Conservation (phyloP, 345 rosid species). For the Gynandropsis gynandra region DNA sequence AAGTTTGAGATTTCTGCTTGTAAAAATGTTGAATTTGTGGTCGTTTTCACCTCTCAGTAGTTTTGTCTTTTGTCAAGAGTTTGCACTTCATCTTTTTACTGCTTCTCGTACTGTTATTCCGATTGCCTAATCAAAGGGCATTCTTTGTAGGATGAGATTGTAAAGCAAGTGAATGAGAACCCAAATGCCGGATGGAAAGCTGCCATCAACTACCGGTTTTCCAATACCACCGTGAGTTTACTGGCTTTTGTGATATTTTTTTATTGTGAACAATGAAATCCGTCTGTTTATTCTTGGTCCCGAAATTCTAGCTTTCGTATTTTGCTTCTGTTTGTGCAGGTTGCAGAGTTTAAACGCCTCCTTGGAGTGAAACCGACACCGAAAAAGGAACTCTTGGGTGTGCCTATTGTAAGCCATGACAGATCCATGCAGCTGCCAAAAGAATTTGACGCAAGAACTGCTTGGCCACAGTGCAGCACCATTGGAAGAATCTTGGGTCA, state of each 20-base stretch:
- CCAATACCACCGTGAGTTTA: constrained; percentile 61
- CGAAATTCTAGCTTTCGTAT: not conserved
- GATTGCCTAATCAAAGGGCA: constrained; percentile 14
- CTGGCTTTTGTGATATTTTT: constrained; percentile 1
- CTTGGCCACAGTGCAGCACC: constrained; percentile 77
- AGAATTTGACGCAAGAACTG: constrained; percentile 73
- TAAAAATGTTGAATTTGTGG: no score
- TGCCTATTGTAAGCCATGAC: constrained; percentile 62
- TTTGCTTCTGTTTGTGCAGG: constrained; percentile 34
- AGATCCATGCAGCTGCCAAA: constrained; percentile 55
- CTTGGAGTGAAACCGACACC: constrained; percentile 80
- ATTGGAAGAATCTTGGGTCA: constrained; percentile 81
- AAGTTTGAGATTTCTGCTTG: no score
- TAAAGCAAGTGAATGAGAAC: constrained; percentile 56
- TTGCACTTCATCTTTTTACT: not conserved
- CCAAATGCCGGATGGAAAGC: constrained; percentile 93
- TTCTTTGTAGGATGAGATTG: constrained; percentile 52
- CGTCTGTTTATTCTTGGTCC: not conserved
- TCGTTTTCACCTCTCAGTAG: no score
- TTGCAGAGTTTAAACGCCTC: constrained; percentile 70
- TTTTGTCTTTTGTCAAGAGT: no score
- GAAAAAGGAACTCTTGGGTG: constrained; percentile 38
- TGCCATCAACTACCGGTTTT: constrained; percentile 53
- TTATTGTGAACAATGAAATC: constrained; percentile 1
- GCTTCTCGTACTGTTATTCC: constrained; percentile 10